Conservation (phyloP, 1,284 basidiomycete genomes). For the Entoloma clypeatum region DNA sequence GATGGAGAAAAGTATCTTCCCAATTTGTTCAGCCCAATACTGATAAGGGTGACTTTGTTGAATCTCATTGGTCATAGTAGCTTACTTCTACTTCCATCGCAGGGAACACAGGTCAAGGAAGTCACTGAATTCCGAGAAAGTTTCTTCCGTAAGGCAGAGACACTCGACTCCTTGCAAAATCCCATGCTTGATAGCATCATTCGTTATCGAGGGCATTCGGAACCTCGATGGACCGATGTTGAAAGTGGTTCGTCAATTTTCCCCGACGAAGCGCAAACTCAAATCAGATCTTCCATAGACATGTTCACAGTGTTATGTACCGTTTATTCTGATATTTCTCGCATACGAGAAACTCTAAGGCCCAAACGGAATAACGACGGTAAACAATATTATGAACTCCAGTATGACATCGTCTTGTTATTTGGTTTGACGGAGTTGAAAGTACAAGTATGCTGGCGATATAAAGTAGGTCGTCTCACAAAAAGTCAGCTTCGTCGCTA, state of each 20-base stretch:
- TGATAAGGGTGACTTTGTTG: constrained; percentile 20
- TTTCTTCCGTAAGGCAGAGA: constrained; percentile 16
- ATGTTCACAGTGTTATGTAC: constrained; percentile 42
- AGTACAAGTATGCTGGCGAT: constrained; percentile 35
- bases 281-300: constrained; percentile 25
- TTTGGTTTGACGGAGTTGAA: constrained; percentile 28
- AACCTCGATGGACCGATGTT: constrained; percentile 43
- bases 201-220: constrained; percentile 38
- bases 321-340: constrained; percentile 26
- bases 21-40: constrained; percentile 20
- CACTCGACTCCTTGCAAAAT: constrained; percentile 14
- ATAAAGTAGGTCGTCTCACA: constrained; percentile 23
- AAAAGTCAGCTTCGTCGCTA: neutral
- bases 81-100: neutral
- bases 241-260: constrained; percentile 34
- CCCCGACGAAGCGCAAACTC: neutral
- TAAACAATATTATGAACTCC: constrained; percentile 11
- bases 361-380: constrained; percentile 5
- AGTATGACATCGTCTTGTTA: constrained; percentile 24
- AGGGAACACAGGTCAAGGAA: constrained; percentile 31
- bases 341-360: constrained; percentile 27
- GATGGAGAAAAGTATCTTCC: constrained; percentile 13
- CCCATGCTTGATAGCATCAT: constrained; percentile 28
- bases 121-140: constrained; percentile 25
- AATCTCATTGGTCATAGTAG: neutral